A percentile compares a stretch with the other conserved stretches of the same genome.
Evolutionary conservation across 2,329 filamentous ascomycete genomes (phyloP).

Genomic region (Colletotrichum phormii): DNA sequence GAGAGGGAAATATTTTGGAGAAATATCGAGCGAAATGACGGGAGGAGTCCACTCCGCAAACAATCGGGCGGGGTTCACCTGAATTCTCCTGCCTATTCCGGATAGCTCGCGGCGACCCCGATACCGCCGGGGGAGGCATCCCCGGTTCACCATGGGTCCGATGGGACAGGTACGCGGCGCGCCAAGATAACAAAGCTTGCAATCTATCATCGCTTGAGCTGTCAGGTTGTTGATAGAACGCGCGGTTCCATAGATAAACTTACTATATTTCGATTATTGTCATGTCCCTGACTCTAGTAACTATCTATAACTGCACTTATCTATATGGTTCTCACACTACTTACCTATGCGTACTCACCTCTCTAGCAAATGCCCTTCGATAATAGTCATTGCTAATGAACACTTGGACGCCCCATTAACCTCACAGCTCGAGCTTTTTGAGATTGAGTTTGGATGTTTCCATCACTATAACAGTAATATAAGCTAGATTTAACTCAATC

Average conservation of each 20-base stretch:
- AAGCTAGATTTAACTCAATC: background rate
- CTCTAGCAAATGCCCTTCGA: background rate
- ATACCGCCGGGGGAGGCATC: background rate
- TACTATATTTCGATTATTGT: background rate
- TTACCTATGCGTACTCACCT: background rate
- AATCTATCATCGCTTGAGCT: background rate
- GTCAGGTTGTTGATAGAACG: background rate
- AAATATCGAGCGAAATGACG: slow-evolving; percentile 24
- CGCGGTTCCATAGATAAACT: background rate
- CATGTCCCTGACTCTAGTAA: background rate
- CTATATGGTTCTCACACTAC: background rate
- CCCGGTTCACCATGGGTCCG: background rate
- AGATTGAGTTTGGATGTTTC: background rate
- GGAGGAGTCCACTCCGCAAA: background rate
- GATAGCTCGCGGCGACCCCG: slow-evolving; percentile 13
- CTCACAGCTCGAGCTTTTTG: background rate
- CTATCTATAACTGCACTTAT: background rate
- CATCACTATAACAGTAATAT: background rate
- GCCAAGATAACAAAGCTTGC: background rate
- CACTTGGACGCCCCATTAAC: background rate
- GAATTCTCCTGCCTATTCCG: slow-evolving; percentile 7
- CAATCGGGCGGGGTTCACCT: slow-evolving; percentile 5
- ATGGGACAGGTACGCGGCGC: background rate
- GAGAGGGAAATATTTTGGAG: background rate
- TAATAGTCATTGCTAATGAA: background rate